A percentile compares a stretch with the other conserved stretches of the same genome.
These are phyloP conservation scores for Sanchytrium tribonematis DNA, from an alignment of 371 early-diverging fungal species.

Conservation along the genomic window DNA sequence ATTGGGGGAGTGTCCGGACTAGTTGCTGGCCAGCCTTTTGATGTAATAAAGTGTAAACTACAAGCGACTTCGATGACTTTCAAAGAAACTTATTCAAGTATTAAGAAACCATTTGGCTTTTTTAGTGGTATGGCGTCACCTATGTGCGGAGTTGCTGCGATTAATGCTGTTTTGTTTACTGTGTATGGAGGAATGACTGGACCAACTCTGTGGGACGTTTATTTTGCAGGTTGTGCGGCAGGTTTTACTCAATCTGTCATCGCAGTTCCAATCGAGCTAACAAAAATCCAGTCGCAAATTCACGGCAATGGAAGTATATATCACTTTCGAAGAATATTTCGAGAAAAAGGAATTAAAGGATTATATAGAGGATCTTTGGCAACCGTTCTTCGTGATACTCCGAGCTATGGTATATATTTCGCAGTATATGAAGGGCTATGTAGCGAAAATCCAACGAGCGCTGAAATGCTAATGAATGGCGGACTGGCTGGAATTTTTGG, in stretches of 20 bases:
- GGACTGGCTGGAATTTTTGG: constrained; percentile 42
- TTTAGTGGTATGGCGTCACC: constrained; percentile 1
- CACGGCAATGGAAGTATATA: constrained; percentile 4
- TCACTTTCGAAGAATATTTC: constrained; percentile 17
- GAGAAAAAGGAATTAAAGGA: constrained; percentile 26
- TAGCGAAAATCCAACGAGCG: constrained; percentile 12
- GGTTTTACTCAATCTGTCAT: constrained; percentile 23
- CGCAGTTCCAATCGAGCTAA: constrained; percentile 19
- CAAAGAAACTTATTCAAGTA: no score
- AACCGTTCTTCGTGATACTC: constrained; percentile 37
- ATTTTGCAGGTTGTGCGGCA: constrained; percentile 41
- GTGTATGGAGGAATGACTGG: constrained; percentile 28
- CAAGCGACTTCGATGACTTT: no score
- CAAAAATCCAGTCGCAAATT: constrained; percentile 30
- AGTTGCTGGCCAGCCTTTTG: no score
- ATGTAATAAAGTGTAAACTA: no score
- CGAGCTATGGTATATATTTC: constrained; percentile 54
- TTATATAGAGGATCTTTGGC: constrained; percentile 31
- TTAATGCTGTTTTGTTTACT: constrained; percentile 49
- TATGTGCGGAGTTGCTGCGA: constrained; percentile 38
- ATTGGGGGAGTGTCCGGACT: no score
- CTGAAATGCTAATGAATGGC: constrained; percentile 20
- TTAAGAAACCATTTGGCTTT: no score
- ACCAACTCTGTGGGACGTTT: constrained; percentile 28
- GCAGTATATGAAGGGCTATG: constrained; percentile 33